Base-by-base conservation (phyloP, 108 stramenopile species). In the Licmophora abbreviata region DNA sequence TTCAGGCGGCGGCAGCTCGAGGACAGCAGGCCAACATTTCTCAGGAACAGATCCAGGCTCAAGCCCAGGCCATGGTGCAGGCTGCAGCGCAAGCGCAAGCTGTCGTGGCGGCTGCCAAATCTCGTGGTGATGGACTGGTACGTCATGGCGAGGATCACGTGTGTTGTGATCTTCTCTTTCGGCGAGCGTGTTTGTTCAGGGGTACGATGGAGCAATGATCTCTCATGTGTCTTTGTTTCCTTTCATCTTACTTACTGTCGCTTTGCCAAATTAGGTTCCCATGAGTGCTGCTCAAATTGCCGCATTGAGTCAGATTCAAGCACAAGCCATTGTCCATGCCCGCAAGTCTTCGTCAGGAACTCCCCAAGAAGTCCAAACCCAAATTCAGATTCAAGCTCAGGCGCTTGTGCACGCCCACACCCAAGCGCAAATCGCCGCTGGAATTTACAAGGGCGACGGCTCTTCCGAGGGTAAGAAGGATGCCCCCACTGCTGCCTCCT, bases 11-110 rank as follows among this genome's bases (percentile, higher is more conserved):
- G 6, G 88, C 88, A 11, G 79, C 81, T 30, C 76, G 83, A 30
- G 88, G 88, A 28, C 83, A 89, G 42, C 81, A 85, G 54, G 88
- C 83, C 22, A 81, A 83, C 63, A 89, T 89, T 46, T 82, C 88
- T 0, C 88, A 83, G 3, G 88, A 82, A 56, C 83, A 85, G 66
- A 89, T 89, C 52, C 86, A 88, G 73, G 75, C 75, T 2, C 88
- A 89, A 67, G 83, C 88, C 3, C 83, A 89, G 58, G 88, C 88
- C 31, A 89, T 89, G 88, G 83, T 85, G 0, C 88, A 89, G 59
- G 81, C 83, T 28, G 88, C 88, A 8, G 88, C 88, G 7, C 88
- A 89, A 58, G 88, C 88, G 0, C 88, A 89, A 66, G 88, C 88
- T 7, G 88, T 89, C 4, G 88, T 89, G 9, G 80, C 83, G 0